These are phyloP conservation scores for Vanrija humicola DNA, from an alignment of 1,284 basidiomycete genomes.

Conservation along the genomic window DNA sequence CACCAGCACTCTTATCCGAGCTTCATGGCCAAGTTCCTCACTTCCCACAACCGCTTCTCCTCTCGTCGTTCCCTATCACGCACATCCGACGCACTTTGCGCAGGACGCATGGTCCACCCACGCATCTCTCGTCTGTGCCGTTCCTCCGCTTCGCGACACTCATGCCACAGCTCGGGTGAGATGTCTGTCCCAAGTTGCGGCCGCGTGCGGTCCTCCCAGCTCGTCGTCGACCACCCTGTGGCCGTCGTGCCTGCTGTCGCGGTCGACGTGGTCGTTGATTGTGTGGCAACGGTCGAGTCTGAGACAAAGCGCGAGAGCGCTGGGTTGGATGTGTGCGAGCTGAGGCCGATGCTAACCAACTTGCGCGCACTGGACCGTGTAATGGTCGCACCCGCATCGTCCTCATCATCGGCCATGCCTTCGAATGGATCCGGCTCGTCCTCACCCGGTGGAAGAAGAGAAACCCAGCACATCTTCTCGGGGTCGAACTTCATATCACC, in stretches of 20 bases:
- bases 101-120: conserved; percentile 57
- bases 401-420: conserved; percentile 80
- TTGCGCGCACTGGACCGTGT: conserved; percentile 34
- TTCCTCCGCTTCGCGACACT: conserved; percentile 69
- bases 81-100: conserved; percentile 17
- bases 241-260: conserved; percentile 36
- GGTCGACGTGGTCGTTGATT: conserved; percentile 38
- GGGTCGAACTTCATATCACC: conserved; percentile 98
- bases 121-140: conserved; percentile 76
- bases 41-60: conserved; percentile 46
- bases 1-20: neutral
- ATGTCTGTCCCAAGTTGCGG: conserved; percentile 7
- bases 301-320: conserved; percentile 5
- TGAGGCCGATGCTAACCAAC: conserved; percentile 25
- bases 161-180: conserved; percentile 57
- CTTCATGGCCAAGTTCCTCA: conserved; percentile 38
- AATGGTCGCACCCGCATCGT: conserved; percentile 68
- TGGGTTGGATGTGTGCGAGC: conserved; percentile 16
- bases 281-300: conserved; percentile 37
- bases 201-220: conserved; percentile 17
- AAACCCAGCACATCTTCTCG: conserved; percentile 88
- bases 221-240: conserved; percentile 2
- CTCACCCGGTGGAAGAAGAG: conserved; percentile 73
- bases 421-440: conserved; percentile 91
- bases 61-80: conserved; percentile 35